phyloP scores from a whole-genome alignment of 768 basidiomycete genomes.

The Phlebiopsis flavidoalba region DNA sequence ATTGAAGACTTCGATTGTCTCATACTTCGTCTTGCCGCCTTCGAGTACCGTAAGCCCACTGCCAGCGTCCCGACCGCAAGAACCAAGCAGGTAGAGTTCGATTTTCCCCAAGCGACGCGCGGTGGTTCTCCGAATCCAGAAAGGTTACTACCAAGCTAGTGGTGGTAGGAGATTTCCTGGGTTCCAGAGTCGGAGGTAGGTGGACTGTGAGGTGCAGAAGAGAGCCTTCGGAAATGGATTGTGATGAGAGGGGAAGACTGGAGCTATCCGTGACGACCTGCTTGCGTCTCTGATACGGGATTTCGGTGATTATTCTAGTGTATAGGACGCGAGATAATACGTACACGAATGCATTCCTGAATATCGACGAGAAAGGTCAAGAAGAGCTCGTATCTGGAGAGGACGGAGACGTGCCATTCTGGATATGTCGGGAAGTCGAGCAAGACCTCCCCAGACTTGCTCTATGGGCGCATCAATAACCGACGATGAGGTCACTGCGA shows the following conservation, averaged over 20 bases:
- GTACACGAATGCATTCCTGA: constrained; percentile 70
- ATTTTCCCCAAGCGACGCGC: constrained; percentile 52
- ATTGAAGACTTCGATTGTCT: constrained; percentile 56
- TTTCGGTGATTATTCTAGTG: background rate
- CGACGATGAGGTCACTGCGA: constrained; percentile 40
- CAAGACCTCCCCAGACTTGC: constrained; percentile 55
- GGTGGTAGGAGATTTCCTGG: constrained; percentile 33
- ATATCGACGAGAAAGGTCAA: background rate
- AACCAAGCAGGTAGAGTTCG: constrained; percentile 38
- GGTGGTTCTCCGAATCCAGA: constrained; percentile 49
- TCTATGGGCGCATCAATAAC: constrained; percentile 58
- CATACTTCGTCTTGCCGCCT: constrained; percentile 57
- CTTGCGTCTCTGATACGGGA: constrained; percentile 41
- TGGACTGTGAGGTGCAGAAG: constrained; percentile 49
- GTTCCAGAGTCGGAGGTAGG: constrained; percentile 54
- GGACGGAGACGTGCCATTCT: constrained; percentile 44
- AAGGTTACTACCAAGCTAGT: constrained; percentile 39
- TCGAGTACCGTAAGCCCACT: constrained; percentile 43
- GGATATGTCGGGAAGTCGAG: constrained; percentile 57
- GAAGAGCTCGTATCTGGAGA: background rate
- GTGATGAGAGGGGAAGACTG: constrained; percentile 38
- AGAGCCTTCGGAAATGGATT: constrained; percentile 44
- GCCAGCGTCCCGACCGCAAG: constrained; percentile 58
- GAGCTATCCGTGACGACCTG: constrained; percentile 39
- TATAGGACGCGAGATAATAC: constrained; percentile 19